Evolutionary conservation across 73 alveolate genomes (phyloP).

Genomic region (Breviolum minutum): DNA sequence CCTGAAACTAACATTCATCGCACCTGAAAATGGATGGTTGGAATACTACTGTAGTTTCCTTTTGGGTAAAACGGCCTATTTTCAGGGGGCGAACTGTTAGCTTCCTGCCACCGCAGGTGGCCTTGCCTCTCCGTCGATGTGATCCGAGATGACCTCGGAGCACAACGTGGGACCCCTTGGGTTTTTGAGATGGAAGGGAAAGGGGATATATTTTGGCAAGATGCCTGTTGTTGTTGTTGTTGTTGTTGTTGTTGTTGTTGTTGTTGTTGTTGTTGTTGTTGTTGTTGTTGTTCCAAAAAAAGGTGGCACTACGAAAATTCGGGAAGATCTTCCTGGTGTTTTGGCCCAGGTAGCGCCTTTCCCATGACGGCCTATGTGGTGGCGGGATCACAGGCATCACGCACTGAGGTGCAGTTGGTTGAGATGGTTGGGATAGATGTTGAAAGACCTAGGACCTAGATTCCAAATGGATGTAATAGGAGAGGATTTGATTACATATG

Average conservation of each 20-base stretch:
- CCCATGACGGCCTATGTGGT: slow-evolving; percentile 95
- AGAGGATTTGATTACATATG: background rate
- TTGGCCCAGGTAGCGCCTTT: slow-evolving; percentile 14
- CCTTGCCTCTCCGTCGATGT: slow-evolving; percentile 77
- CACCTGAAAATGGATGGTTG: too few relatives aligned
- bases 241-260: too few relatives aligned
- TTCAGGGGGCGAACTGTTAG: background rate
- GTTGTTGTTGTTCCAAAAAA: background rate
- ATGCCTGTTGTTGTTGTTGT: background rate
- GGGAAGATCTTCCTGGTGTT: background rate
- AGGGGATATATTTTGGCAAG: background rate
- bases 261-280: too few relatives aligned
- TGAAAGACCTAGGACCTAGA: background rate
- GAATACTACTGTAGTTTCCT: too few relatives aligned
- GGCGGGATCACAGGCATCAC: slow-evolving; percentile 88
- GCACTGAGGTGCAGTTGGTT: slow-evolving; percentile 23
- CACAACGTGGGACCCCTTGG: slow-evolving; percentile 33
- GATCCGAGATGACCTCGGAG: slow-evolving; percentile 90
- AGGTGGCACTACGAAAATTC: too few relatives aligned
- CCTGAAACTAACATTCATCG: too few relatives aligned
- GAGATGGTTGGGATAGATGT: background rate
- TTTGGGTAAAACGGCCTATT: too few relatives aligned
- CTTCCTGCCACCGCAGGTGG: slow-evolving; percentile 25
- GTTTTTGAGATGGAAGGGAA: background rate
- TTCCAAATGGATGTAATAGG: background rate